A percentile compares a stretch with the other conserved stretches of the same genome.
These are phyloP conservation scores for Magnolia kwangsiensis DNA, from an alignment of 164 flowering plant species.

Conservation along the genomic window DNA sequence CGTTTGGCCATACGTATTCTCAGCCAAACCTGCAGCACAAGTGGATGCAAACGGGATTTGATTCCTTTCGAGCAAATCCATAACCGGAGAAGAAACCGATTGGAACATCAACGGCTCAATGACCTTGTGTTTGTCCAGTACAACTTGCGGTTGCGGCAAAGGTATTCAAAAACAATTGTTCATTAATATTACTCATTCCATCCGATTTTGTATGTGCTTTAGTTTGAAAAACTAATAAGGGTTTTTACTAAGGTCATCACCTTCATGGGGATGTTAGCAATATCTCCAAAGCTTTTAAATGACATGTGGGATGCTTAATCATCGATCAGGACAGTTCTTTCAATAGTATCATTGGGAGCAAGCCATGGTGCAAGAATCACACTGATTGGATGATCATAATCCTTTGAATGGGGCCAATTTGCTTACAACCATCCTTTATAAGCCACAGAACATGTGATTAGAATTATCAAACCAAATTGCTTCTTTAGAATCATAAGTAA, in stretches of 20 bases:
- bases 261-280: not conserved
- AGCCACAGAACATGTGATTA: no score
- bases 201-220: not conserved
- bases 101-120: constrained; percentile 64
- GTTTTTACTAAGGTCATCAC: not conserved
- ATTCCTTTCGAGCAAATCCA: constrained; percentile 47
- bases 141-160: constrained; percentile 56
- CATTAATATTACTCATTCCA: not conserved
- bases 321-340: not conserved
- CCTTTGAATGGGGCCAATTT: no score
- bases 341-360: no score
- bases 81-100: constrained; percentile 39
- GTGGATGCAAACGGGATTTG: constrained; percentile 27
- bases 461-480: no score
- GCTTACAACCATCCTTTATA: no score
- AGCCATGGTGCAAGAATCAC: no score
- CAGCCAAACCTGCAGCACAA: constrained; percentile 67
- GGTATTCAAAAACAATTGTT: constrained; percentile 30
- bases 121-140: constrained; percentile 70
- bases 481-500: no score
- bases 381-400: no score
- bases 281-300: no score
- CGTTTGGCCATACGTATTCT: constrained; percentile 74
- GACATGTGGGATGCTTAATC: not conserved
- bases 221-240: no score